phyloP scores from a whole-genome alignment of 169 alveolate genomes.

The Cryptosporidium tyzzeri region DNA sequence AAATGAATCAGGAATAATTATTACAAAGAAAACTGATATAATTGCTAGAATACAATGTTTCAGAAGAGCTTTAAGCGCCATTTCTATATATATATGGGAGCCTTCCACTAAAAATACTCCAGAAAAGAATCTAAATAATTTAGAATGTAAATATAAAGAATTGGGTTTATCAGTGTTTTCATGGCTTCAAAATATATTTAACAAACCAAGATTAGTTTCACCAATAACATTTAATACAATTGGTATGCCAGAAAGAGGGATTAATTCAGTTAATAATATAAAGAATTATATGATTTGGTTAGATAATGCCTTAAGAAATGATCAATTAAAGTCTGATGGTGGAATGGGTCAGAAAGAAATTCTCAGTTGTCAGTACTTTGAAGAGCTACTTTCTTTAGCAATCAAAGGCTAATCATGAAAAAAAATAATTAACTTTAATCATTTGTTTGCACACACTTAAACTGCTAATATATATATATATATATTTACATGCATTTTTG shows the following conservation, averaged over 20 bases:
- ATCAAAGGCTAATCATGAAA: neutral
- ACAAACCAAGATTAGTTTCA: constrained; percentile 56
- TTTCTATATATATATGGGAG: constrained; percentile 66
- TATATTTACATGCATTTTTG: neutral
- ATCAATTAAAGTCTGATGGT: constrained; percentile 39
- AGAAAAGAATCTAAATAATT: neutral
- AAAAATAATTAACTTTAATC: neutral
- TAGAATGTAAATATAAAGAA: constrained; percentile 30
- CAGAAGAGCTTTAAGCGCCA: constrained; percentile 55
- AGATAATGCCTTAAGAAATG: constrained; percentile 59
- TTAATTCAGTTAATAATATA: constrained; percentile 15
- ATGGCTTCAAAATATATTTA: constrained; percentile 53
- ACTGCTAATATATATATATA: too few species aligned
- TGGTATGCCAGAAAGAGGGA: constrained; percentile 74
- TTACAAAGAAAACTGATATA: constrained; percentile 34
- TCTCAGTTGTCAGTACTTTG: constrained; percentile 46
- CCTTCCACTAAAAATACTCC: constrained; percentile 28
- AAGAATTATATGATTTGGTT: constrained; percentile 59
- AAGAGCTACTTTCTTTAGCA: constrained; percentile 47
- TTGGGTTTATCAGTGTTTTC: constrained; percentile 41
- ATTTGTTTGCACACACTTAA: neutral
- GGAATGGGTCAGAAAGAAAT: constrained; percentile 64
- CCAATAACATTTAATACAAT: constrained; percentile 31
- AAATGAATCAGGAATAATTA: neutral
- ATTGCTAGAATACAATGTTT: constrained; percentile 68